Evolutionary conservation across 192 early-diverging fungal species (phyloP), one percentile per base, ranked within the genome.

Genomic region (Mortierella antarctica): DNA sequence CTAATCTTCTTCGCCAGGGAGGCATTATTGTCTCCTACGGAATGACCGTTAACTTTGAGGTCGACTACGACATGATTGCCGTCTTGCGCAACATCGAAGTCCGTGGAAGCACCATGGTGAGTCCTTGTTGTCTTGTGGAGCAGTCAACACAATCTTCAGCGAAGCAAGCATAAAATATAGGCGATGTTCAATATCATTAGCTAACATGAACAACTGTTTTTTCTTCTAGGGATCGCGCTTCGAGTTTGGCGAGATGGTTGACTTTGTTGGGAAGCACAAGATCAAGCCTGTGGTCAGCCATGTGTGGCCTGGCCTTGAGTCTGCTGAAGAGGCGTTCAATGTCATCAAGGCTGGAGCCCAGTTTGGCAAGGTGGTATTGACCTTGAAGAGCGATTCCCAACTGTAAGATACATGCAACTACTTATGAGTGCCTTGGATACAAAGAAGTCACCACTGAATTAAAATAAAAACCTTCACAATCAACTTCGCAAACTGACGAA

Each of bases 41-140:
- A n/a, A 87, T 90, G 57, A 89, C 89, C 4, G 84, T 86, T 6
- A 74, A 74, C 17, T 72, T 80, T 49, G 75, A 73, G 44, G 74
- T 86, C 18, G 66, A 65, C 7, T 81, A 86, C 68, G 64, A 83
- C 10, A 85, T 93, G 82, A n/a, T 48, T 15, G 46, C 83, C 64
- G 75, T 87, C 9, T 42, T 93, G 48, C 90, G 92, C 67, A 89
- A 93, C 52, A 84, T 91, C 60, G 86, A 91, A 3, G 51, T 93
- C 39, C 62, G 77, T 18, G 92, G 92, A 49, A 82, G 83, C 41
- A 90, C 89, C 12, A 92, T 93, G 89, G 93, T 92, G 45, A 31
- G 31, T 31, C 31, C 31, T 31, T 31, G 31, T 31, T 45, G 42
- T 17, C 40, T 50, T 48, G 41, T 60, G 4, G 41, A 60, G 58